phyloP scores from a whole-genome alignment of 73 alveolate genomes.

The Effrenium voratum region DNA sequence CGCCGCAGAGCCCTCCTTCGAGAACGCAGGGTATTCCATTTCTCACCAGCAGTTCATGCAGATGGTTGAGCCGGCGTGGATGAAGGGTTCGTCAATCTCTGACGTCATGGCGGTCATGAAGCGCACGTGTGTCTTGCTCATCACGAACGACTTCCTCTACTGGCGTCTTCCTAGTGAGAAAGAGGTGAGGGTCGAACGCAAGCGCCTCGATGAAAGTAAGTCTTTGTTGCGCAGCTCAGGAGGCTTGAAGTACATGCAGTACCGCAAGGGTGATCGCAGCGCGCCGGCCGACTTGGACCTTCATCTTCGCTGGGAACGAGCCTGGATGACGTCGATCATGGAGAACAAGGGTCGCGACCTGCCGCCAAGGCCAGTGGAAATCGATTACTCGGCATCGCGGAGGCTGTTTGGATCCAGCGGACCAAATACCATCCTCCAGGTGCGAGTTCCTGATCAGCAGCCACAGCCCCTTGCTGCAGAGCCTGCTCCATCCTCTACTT shows the following conservation, averaged over 20 bases:
- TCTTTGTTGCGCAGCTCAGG: not conserved
- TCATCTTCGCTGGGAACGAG: slow-evolving; percentile 32
- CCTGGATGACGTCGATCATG: slow-evolving; percentile 32
- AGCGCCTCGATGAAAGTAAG: not conserved
- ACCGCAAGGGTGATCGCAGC: not conserved
- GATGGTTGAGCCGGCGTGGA: slow-evolving; percentile 9
- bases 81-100: not conserved
- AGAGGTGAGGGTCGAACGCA: not conserved
- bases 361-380: not conserved
- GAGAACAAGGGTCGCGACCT: not conserved
- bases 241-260: not conserved
- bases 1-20: not conserved
- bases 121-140: not conserved
- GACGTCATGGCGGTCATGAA: slow-evolving; percentile 33
- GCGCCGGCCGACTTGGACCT: not conserved
- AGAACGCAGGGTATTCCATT: not conserved
- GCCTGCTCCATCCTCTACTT: too few species aligned
- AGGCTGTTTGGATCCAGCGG: too few species aligned
- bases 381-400: too few species aligned
- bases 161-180: not conserved
- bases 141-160: not conserved
- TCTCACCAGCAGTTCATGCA: slow-evolving; percentile 13
- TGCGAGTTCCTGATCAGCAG: too few species aligned
- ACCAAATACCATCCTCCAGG: too few species aligned
- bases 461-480: too few species aligned